These are phyloP conservation scores for Kalmanozyma brasiliensis DNA, from an alignment of 1,284 basidiomycete genomes.

Conservation along the genomic window DNA sequence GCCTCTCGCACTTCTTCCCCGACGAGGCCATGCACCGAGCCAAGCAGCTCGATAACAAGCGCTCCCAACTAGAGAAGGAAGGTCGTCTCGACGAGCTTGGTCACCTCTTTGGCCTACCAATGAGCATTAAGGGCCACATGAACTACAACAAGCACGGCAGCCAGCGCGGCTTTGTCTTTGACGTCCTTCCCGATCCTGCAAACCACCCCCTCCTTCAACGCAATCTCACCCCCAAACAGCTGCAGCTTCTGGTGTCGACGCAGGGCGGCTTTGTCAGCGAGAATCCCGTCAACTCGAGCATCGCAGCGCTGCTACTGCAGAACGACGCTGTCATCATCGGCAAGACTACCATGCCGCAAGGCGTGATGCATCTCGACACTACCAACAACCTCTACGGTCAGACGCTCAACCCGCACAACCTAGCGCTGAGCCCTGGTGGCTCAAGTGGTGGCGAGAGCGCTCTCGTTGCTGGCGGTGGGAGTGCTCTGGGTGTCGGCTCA, in stretches of 20 bases:
- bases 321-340: constrained; percentile 46
- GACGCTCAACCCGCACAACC: constrained; percentile 52
- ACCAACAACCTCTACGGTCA: constrained; percentile 50
- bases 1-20: constrained; percentile 40
- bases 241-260: constrained; percentile 16
- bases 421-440: constrained; percentile 49
- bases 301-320: constrained; percentile 27
- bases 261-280: constrained; percentile 34
- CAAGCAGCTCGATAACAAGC: constrained; percentile 27
- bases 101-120: constrained; percentile 45
- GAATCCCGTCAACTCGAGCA: constrained; percentile 17
- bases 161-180: constrained; percentile 54
- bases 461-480: constrained; percentile 30
- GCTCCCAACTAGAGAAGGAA: constrained; percentile 5
- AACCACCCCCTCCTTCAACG: constrained; percentile 22
- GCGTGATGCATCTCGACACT: constrained; percentile 58
- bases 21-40: constrained; percentile 25
- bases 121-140: constrained; percentile 55
- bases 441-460: constrained; percentile 54
- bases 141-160: constrained; percentile 28
- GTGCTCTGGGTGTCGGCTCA: constrained; percentile 37
- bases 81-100: constrained; percentile 27
- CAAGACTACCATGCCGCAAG: constrained; percentile 58
- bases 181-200: constrained; percentile 36
- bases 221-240: constrained; percentile 16